These are phyloP conservation scores for Ilex aquifolium DNA, from an alignment of 257 asterid species.

Conservation along the genomic window DNA sequence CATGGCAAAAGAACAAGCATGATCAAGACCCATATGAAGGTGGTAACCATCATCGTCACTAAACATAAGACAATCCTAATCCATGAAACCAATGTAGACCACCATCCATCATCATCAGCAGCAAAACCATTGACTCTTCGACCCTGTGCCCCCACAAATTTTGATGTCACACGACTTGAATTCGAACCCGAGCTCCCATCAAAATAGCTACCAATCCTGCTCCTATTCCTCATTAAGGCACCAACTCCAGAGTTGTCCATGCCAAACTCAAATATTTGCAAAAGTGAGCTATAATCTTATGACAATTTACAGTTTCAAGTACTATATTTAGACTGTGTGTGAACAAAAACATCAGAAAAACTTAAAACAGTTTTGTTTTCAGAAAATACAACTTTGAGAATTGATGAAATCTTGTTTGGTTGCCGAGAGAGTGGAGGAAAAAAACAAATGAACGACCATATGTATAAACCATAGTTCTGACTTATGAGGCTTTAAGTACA, in stretches of 20 bases:
- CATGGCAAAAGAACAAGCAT: conserved; percentile 44
- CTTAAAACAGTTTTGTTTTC: no score
- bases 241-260: conserved; percentile 30
- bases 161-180: neutral
- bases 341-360: no score
- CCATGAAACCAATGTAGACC: conserved; percentile 32
- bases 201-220: conserved; percentile 26
- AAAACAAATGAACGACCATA: no score
- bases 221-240: conserved; percentile 20
- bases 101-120: conserved; percentile 24
- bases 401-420: no score
- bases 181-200: conserved; percentile 13
- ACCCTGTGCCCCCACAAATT: conserved; percentile 12
- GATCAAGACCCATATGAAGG: conserved; percentile 37
- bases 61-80: conserved; percentile 30
- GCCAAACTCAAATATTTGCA: neutral
- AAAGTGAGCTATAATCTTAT: no score
- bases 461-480: no score
- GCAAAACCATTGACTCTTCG: conserved; percentile 3
- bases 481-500: no score
- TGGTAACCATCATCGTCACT: conserved; percentile 30
- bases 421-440: no score
- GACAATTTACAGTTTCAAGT: no score
- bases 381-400: no score
- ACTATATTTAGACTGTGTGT: no score